Evolutionary conservation across 306 rosid genomes (phyloP).

Genomic region (Sphenostylis stenocarpa): DNA sequence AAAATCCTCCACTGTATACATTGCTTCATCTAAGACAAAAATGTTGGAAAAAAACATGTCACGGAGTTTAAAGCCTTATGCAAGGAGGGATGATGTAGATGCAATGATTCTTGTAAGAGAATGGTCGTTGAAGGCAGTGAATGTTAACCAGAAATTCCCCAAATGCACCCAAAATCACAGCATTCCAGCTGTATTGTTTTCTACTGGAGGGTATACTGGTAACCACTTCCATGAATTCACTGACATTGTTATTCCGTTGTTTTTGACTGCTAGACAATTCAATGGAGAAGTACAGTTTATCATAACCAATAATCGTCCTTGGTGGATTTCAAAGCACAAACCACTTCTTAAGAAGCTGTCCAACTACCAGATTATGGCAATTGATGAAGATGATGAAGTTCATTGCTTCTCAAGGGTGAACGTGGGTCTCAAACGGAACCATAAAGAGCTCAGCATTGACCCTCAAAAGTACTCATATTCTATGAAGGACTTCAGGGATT

Average conservation of each 20-base stretch:
- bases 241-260: constrained; percentile 72
- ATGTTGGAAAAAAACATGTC: constrained; percentile 42
- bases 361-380: constrained; percentile 52
- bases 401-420: constrained; percentile 75
- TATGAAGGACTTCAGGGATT: constrained; percentile 68
- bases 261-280: constrained; percentile 59
- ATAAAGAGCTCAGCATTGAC: constrained; percentile 63
- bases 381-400: constrained; percentile 57
- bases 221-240: constrained; percentile 90
- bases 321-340: constrained; percentile 59
- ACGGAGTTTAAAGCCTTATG: constrained; percentile 73
- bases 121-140: constrained; percentile 60
- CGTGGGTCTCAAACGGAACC: constrained; percentile 68
- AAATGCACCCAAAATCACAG: constrained; percentile 53
- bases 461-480: constrained; percentile 56
- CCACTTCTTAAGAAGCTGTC: constrained; percentile 55
- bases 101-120: constrained; percentile 58
- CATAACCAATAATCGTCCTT: constrained; percentile 42
- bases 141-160: constrained; percentile 32
- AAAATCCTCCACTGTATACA: constrained; percentile 53
- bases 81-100: constrained; percentile 51
- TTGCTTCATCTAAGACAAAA: constrained; percentile 39
- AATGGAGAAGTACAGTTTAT: constrained; percentile 77
- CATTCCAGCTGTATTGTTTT: constrained; percentile 73
- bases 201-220: constrained; percentile 71